A percentile compares a stretch with the other conserved stretches of the same genome.
Evolutionary conservation across 2,329 filamentous ascomycete species (phyloP).

Genomic region (Beauveria sp.): DNA sequence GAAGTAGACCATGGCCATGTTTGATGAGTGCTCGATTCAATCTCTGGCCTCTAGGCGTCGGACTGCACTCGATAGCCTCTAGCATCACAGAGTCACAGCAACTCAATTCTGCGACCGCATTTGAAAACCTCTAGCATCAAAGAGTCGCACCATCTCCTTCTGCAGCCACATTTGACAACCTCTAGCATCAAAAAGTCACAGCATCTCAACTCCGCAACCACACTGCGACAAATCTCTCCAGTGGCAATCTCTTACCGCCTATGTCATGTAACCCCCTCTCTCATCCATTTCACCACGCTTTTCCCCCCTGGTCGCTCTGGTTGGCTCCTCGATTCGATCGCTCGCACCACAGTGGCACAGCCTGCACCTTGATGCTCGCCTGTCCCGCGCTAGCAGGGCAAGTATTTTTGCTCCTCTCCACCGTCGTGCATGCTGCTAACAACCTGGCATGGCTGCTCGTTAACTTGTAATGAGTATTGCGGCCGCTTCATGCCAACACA

Average conservation of each 20-base stretch:
- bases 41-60: too few species aligned
- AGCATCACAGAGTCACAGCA: not conserved
- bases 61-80: not conserved
- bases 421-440: not conserved
- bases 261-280: not conserved
- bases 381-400: not conserved
- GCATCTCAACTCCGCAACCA: not conserved
- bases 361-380: slow-evolving; percentile 1
- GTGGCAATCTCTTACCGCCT: slow-evolving; percentile 2
- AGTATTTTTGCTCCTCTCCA: slow-evolving; percentile 1
- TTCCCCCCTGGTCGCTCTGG: not conserved
- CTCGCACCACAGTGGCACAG: not conserved
- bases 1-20: not conserved
- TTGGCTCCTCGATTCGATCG: slow-evolving; percentile 6
- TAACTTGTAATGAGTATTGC: too few species aligned
- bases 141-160: too few species aligned
- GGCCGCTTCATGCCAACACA: not conserved
- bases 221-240: not conserved
- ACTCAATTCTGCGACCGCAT: not conserved
- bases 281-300: not conserved
- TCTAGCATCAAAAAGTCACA: not conserved
- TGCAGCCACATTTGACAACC: too few species aligned
- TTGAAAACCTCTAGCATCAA: not conserved
- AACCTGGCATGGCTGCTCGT: not conserved
- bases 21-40: not conserved